Conservation (phyloP, 345 rosid genomes). For the Linum lewisii region DNA sequence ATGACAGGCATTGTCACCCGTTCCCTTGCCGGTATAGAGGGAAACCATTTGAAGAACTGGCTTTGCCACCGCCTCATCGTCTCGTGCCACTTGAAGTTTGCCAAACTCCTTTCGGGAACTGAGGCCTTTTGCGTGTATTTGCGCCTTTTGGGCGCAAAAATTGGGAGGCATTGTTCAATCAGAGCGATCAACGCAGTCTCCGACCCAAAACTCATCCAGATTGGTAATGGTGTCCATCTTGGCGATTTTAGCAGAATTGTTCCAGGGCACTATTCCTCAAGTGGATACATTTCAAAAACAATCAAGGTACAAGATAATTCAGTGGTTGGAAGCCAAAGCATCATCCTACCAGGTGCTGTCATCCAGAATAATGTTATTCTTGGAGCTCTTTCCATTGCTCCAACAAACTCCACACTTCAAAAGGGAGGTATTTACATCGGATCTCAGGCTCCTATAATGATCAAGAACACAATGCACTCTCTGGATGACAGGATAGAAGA, state of each 20-base stretch:
- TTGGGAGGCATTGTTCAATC: slow-evolving; percentile 50
- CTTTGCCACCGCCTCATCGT: slow-evolving; percentile 36
- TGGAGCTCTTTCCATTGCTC: slow-evolving; percentile 60
- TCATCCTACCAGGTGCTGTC: slow-evolving; percentile 43
- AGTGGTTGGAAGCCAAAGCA: slow-evolving; percentile 55
- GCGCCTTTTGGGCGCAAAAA: slow-evolving; percentile 41
- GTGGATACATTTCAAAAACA: slow-evolving; percentile 27
- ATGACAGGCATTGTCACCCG: slow-evolving; percentile 30
- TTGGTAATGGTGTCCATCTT: slow-evolving; percentile 52
- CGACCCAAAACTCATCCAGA: slow-evolving; percentile 34
- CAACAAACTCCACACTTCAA: slow-evolving; percentile 39
- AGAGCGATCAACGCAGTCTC: slow-evolving; percentile 55
- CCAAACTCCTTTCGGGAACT: slow-evolving; percentile 56
- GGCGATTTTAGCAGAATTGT: slow-evolving; percentile 55
- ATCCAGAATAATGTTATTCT: slow-evolving; percentile 45
- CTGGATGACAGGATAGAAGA: slow-evolving; percentile 65
- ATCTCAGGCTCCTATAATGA: slow-evolving; percentile 46
- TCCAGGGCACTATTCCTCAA: slow-evolving; percentile 31
- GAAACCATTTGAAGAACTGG: slow-evolving; percentile 29
- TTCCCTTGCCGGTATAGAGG: slow-evolving; percentile 24
- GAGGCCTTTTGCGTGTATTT: slow-evolving; percentile 51
- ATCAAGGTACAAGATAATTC: slow-evolving; percentile 44
- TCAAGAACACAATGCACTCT: slow-evolving; percentile 49
- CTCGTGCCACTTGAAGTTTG: slow-evolving; percentile 54
- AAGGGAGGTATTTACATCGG: slow-evolving; percentile 54